phyloP scores from a whole-genome alignment of 805 yeast genomes.

The Cyberlindnera euphorbiae region DNA sequence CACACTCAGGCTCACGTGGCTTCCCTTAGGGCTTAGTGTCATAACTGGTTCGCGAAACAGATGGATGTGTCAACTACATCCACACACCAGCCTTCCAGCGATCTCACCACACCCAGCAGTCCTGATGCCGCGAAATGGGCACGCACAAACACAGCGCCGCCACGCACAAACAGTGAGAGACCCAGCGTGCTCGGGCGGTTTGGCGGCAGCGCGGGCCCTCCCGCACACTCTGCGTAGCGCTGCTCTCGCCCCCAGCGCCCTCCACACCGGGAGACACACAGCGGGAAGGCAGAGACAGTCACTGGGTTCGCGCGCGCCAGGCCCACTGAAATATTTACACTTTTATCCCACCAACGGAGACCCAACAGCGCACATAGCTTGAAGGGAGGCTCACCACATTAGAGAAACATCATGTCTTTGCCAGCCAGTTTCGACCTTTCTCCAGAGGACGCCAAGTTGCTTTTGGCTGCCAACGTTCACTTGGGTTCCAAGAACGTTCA shows the following conservation, averaged over 20 bases:
- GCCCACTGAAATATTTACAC: conserved; percentile 22
- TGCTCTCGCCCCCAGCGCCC: too few species aligned
- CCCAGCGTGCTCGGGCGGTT: too few species aligned
- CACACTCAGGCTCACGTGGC: too few species aligned
- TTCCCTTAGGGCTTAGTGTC: too few species aligned
- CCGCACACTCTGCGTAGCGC: too few species aligned
- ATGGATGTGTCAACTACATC: conserved; percentile 4
- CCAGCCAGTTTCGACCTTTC: conserved; percentile 90
- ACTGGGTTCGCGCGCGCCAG: conserved; percentile 12
- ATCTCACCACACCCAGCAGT: too few species aligned
- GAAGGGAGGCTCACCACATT: conserved; percentile 8
- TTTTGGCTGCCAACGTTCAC: conserved; percentile 99
- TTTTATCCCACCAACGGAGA: conserved; percentile 4
- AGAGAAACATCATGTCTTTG: conserved; percentile 54
- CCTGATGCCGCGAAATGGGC: too few species aligned
- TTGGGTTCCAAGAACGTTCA: conserved; percentile 99
- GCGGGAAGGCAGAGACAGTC: not conserved
- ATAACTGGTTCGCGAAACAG: too few species aligned
- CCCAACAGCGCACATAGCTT: not conserved
- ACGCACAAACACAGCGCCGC: too few species aligned
- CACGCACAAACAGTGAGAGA: too few species aligned
- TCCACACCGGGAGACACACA: not conserved
- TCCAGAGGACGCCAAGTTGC: conserved; percentile 97
- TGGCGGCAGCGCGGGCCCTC: too few species aligned
- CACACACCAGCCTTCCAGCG: conserved; percentile 2